Conservation (phyloP, 164 flowering plant species). For the grape (Vitis vinifera) region ASM3070453v1 NC_081822.1:7070501-7071000, state of each 20-base stretch:
- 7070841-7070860: conserved; percentile 40
- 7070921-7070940: conserved; percentile 83
- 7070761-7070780: conserved; percentile 56
- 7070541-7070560: conserved; percentile 29
- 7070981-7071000: conserved; percentile 60
- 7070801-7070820: conserved; percentile 50
- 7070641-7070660: conserved; percentile 62
- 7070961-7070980: conserved; percentile 34
- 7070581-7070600: conserved; percentile 33
- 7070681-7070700: conserved; percentile 50
- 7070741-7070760: conserved; percentile 51
- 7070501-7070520: conserved; percentile 50
- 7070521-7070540: conserved; percentile 53
- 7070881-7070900: conserved; percentile 58
- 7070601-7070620: conserved; percentile 44
- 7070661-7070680: conserved; percentile 43
- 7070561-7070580: conserved; percentile 28
- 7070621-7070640: conserved; percentile 64
- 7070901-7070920: conserved; percentile 85
- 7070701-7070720: conserved; percentile 78
- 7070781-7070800: conserved; percentile 54
- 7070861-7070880: conserved; percentile 40
- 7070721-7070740: conserved; percentile 67
- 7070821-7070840: conserved; percentile 60
- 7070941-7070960: conserved; percentile 32